Conservation (phyloP, 1,284 basidiomycete genomes). For the Moniliophthora roreri region DNA sequence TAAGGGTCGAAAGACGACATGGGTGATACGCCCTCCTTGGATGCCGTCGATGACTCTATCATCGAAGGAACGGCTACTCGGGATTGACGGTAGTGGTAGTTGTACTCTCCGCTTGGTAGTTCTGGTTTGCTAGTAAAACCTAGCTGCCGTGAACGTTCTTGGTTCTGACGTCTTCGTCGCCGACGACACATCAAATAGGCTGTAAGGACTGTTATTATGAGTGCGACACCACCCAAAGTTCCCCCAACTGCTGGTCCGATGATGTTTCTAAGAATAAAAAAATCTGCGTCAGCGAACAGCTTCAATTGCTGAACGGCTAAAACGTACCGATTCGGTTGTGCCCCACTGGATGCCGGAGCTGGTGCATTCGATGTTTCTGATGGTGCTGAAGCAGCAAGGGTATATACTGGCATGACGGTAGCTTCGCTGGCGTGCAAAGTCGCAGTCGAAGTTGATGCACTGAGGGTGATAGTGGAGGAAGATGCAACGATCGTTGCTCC, state of each 20-base stretch:
- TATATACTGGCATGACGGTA: not conserved
- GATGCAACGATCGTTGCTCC: not conserved
- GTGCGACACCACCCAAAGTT: constrained; percentile 6
- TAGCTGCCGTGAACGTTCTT: not conserved
- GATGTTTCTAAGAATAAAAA: not conserved
- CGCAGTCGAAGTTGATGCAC: not conserved
- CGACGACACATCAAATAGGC: not conserved
- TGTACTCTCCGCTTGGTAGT: not conserved
- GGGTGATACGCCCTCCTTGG: not conserved
- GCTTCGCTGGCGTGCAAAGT: not conserved
- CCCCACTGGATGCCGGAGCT: not conserved
- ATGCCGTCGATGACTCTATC: not conserved
- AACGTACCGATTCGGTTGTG: not conserved
- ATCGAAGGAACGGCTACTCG: not conserved
- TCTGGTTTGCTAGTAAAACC: no score
- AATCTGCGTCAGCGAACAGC: not conserved
- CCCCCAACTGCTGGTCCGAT: constrained; percentile 10
- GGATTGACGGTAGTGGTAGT: constrained; percentile 1
- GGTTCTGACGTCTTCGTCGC: not conserved
- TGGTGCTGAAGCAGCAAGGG: not conserved
- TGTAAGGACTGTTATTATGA: not conserved
- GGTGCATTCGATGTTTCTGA: not conserved
- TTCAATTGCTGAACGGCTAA: not conserved
- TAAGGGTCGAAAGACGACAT: not conserved
- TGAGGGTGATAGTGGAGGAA: not conserved